These are phyloP conservation scores for Yamadazyma laniorum DNA, from an alignment of 805 yeast genomes.

Conservation along the genomic window DNA sequence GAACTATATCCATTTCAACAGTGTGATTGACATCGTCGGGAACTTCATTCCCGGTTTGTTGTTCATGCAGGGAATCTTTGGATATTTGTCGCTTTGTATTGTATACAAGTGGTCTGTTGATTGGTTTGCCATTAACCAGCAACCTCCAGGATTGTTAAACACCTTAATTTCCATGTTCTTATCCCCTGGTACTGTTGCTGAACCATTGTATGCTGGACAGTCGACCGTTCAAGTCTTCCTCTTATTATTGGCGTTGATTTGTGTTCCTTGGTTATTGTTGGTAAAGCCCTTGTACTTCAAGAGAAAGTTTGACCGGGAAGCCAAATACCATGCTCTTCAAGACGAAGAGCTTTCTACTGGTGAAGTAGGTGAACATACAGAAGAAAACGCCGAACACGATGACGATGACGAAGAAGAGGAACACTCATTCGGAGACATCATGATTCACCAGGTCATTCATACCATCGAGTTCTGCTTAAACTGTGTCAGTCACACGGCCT, in stretches of 20 bases:
- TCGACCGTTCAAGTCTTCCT: conserved; percentile 68
- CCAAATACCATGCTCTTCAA: conserved; percentile 47
- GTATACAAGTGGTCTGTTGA: conserved; percentile 93
- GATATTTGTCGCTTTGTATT: conserved; percentile 82
- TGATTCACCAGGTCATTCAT: conserved; percentile 96
- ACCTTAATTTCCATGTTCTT: conserved; percentile 95
- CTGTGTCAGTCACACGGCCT: conserved; percentile 98
- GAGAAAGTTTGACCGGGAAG: conserved; percentile 50
- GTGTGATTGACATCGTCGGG: conserved; percentile 79
- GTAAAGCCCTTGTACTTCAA: conserved; percentile 78
- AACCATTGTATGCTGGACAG: conserved; percentile 78
- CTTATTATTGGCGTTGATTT: conserved; percentile 71
- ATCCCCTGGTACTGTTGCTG: conserved; percentile 86
- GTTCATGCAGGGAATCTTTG: conserved; percentile 96
- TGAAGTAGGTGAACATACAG: conserved; percentile 23
- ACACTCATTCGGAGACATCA: conserved; percentile 84
- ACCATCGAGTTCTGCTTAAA: conserved; percentile 96
- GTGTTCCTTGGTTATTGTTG: conserved; percentile 90
- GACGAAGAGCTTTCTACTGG: conserved; percentile 25
- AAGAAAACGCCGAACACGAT: conserved; percentile 25
- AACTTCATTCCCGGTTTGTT: conserved; percentile 92
- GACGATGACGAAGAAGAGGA: conserved; percentile 53
- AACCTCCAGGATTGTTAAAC: conserved; percentile 90
- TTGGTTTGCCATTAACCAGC: conserved; percentile 74
- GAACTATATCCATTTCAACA: conserved; percentile 67